A percentile compares a stretch with the other conserved stretches of the same genome.
These are phyloP conservation scores for Aspergillus awamori DNA, from an alignment of 2,329 filamentous ascomycete genomes.

Conservation along the genomic window DNA sequence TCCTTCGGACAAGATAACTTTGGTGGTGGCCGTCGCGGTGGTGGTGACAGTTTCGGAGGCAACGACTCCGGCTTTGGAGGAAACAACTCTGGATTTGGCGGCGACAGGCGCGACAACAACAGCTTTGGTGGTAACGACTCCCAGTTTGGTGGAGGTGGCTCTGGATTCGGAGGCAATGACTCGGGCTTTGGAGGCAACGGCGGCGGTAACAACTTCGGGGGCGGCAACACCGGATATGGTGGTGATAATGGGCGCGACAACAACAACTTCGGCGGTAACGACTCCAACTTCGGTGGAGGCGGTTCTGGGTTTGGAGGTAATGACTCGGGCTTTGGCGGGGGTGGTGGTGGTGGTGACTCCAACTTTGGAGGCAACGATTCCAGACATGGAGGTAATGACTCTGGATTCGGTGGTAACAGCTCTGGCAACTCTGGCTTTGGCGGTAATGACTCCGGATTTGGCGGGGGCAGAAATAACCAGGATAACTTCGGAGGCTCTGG, in stretches of 20 bases:
- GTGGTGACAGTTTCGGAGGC: neutral
- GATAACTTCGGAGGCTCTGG: neutral
- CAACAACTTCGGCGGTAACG: neutral
- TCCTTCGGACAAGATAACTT: neutral
- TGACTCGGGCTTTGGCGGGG: neutral
- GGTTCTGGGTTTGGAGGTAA: neutral
- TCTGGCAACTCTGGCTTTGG: neutral
- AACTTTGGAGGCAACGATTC: neutral
- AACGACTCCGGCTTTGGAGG: neutral
- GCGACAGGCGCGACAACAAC: no score
- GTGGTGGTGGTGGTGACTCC: neutral
- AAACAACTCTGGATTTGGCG: no score
- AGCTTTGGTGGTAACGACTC: neutral
- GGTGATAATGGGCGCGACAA: neutral
- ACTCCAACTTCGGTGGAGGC: neutral
- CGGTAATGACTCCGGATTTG: neutral
- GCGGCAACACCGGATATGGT: neutral
- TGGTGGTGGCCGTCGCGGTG: neutral
- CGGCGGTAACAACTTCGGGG: neutral
- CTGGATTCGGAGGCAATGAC: neutral
- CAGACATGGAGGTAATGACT: neutral
- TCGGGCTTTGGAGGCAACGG: neutral
- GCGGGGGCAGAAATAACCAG: neutral
- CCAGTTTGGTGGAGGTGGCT: neutral
- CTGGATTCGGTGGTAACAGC: neutral